These are phyloP conservation scores for Trametes polyzona DNA, from an alignment of 1,284 basidiomycete genomes.

Conservation along the genomic window DNA sequence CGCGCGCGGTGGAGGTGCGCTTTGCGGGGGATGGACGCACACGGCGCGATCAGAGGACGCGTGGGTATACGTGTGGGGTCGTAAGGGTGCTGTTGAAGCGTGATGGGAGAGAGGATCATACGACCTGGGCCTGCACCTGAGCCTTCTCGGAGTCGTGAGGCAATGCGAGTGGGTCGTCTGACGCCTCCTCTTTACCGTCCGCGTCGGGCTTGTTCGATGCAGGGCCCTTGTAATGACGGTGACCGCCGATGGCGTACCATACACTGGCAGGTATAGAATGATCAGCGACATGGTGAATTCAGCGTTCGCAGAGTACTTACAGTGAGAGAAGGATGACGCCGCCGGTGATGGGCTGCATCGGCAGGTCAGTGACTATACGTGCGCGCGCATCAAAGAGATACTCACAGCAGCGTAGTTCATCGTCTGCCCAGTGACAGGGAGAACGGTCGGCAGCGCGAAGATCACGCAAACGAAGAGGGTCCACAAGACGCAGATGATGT, in stretches of 20 bases:
- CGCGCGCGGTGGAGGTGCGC: no score
- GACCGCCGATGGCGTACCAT: slow-evolving; percentile 34
- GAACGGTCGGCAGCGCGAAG: slow-evolving; percentile 72
- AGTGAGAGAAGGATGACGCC: slow-evolving; percentile 41
- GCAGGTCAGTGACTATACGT: not conserved
- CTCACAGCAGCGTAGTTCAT: slow-evolving; percentile 78
- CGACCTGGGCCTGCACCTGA: slow-evolving; percentile 1
- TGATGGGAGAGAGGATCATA: slow-evolving; percentile 1
- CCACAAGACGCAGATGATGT: slow-evolving; percentile 71
- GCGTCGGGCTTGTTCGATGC: slow-evolving; percentile 26
- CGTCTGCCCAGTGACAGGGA: slow-evolving; percentile 70
- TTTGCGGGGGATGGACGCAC: not conserved
- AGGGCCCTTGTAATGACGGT: slow-evolving; percentile 36
- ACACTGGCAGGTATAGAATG: slow-evolving; percentile 17
- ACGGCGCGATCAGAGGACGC: slow-evolving; percentile 1
- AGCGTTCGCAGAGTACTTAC: slow-evolving; percentile 25
- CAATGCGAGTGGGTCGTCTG: slow-evolving; percentile 9
- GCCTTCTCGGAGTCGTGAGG: slow-evolving; percentile 13
- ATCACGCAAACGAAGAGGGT: slow-evolving; percentile 71
- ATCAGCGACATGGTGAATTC: not conserved
- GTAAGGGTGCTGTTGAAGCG: slow-evolving; percentile 19
- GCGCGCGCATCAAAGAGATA: not conserved
- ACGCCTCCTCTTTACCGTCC: not conserved
- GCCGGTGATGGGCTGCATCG: slow-evolving; percentile 40
- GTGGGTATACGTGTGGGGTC: not conserved